phyloP scores from a whole-genome alignment of 768 basidiomycete species.

The Termitomyces sp. region DNA sequence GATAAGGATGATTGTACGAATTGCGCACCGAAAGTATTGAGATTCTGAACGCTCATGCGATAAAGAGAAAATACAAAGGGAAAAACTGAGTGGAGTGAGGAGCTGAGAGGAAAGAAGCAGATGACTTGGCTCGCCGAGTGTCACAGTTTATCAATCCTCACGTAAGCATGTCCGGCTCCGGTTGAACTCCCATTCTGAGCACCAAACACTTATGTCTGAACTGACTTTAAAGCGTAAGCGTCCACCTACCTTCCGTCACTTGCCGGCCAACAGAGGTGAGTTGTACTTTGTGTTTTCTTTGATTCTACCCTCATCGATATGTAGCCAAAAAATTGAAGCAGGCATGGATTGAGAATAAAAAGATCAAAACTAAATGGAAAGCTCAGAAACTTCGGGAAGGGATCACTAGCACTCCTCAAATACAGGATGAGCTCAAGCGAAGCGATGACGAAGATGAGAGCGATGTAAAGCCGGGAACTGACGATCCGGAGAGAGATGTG shows the following conservation, averaged over 20 bases:
- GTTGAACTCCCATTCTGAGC: neutral
- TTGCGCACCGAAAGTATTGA: conserved; percentile 70
- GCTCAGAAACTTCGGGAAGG: conserved; percentile 54
- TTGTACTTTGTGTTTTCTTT: neutral
- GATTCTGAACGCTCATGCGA: conserved; percentile 96
- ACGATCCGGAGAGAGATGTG: conserved; percentile 10
- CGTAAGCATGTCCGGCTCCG: conserved; percentile 11
- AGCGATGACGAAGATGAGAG: conserved; percentile 8
- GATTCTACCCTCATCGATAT: conserved; percentile 5
- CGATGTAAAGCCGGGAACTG: conserved; percentile 14
- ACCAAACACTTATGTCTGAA: conserved; percentile 18
- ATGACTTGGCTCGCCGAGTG: conserved; percentile 3
- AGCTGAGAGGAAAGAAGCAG: conserved; percentile 22
- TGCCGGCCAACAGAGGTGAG: conserved; percentile 59
- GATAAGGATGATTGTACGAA: conserved; percentile 8
- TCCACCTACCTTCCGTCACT: conserved; percentile 68
- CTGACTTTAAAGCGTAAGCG: conserved; percentile 40
- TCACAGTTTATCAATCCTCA: conserved; percentile 19
- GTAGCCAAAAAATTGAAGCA: conserved; percentile 78
- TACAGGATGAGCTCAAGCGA: conserved; percentile 7
- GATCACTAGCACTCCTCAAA: conserved; percentile 18
- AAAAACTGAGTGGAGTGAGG: conserved; percentile 37
- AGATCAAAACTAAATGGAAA: conserved; percentile 77
- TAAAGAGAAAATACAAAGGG: conserved; percentile 35
- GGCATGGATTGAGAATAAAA: conserved; percentile 71